A percentile compares a stretch with the other conserved stretches of the same genome.
Evolutionary conservation across 208 protist genomes (phyloP).

Genomic region (Crithidia acanthocephali): DNA sequence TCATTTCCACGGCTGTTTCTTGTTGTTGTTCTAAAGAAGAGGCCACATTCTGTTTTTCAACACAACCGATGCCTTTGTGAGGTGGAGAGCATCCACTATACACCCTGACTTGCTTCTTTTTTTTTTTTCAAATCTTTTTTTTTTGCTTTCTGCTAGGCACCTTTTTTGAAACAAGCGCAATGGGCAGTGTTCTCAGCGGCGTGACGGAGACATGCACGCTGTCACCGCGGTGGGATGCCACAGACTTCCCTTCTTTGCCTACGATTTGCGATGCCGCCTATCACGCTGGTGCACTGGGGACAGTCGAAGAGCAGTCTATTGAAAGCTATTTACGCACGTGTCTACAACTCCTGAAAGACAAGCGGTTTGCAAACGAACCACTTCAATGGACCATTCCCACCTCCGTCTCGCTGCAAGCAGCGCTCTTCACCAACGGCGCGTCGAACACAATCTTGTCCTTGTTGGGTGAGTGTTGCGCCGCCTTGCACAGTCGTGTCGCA

Average conservation of each 20-base stretch:
- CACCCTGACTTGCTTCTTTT: too few relatives aligned
- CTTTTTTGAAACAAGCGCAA: neutral
- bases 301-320: neutral
- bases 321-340: neutral
- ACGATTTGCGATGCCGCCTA: neutral
- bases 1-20: too few relatives aligned
- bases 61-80: too few relatives aligned
- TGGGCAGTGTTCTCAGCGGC: neutral
- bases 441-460: neutral
- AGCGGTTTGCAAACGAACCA: neutral
- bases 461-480: neutral
- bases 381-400: slow-evolving; percentile 4
- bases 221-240: neutral
- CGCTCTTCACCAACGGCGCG: neutral
- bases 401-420: neutral
- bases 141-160: too few relatives aligned
- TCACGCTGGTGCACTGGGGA: neutral
- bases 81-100: too few relatives aligned
- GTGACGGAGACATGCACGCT: neutral
- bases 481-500: neutral
- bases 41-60: too few relatives aligned
- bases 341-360: neutral
- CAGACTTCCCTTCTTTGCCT: neutral
- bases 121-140: too few relatives aligned
- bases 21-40: too few relatives aligned